Conservation (phyloP, 2,329 filamentous ascomycete genomes). For the Apiospora rasikravindrae region DNA sequence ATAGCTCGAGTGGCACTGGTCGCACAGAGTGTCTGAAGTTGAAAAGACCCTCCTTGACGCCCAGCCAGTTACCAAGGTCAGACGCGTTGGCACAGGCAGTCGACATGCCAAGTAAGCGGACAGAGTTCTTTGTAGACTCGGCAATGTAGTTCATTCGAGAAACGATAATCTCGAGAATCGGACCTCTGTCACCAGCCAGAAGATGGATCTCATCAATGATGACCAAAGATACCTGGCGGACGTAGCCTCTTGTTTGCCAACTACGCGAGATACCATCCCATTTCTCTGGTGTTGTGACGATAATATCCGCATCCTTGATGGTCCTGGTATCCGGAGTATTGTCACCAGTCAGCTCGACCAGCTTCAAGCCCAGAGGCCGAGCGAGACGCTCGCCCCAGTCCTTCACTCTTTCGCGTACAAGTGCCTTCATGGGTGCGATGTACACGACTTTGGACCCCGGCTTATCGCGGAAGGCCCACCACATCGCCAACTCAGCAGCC, state of each 20-base stretch:
- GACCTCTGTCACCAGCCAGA: conserved; percentile 93
- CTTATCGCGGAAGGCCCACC: conserved; percentile 96
- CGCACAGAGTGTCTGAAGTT: conserved; percentile 98
- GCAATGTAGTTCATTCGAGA: conserved; percentile 98
- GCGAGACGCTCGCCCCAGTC: conserved; percentile 90
- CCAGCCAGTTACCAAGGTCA: conserved; percentile 94
- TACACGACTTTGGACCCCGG: conserved; percentile 98
- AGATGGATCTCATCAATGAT: conserved; percentile 99
- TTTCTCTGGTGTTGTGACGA: conserved; percentile 99
- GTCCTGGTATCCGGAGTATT: conserved; percentile 97
- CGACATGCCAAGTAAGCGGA: conserved; percentile 96
- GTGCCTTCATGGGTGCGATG: conserved; percentile 98
- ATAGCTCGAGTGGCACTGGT: conserved; percentile 93
- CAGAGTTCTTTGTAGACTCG: conserved; percentile 85
- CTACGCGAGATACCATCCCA: conserved; percentile 99
- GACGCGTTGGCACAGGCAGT: conserved; percentile 96
- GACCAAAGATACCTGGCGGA: conserved; percentile 90
- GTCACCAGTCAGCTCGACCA: conserved; percentile 96
- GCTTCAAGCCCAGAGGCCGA: conserved; percentile 80
- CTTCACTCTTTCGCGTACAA: conserved; percentile 93
- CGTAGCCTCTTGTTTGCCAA: conserved; percentile 97
- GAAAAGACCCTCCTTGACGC: conserved; percentile 93
- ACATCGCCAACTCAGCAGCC: conserved; percentile 95
- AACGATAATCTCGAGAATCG: conserved; percentile 97
- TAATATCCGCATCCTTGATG: conserved; percentile 94